These are phyloP conservation scores for Pleurostoma richardsiae DNA, from an alignment of 2,329 filamentous ascomycete genomes.

Conservation along the genomic window DNA sequence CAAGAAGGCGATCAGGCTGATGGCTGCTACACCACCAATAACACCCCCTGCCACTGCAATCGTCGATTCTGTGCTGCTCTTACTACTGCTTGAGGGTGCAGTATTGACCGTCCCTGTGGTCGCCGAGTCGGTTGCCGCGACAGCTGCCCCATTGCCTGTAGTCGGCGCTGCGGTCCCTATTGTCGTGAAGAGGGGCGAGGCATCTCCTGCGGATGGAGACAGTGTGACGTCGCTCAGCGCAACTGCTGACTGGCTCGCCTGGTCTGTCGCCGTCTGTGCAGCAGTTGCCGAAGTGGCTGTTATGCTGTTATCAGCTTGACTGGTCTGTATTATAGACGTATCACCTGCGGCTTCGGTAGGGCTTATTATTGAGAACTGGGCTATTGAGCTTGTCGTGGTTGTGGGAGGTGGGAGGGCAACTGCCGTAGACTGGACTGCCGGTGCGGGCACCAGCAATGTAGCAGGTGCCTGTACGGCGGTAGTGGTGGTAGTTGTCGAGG, in stretches of 20 bases:
- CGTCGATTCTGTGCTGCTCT: conserved; percentile 24
- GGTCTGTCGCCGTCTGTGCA: conserved; percentile 4
- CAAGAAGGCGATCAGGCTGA: conserved; percentile 40
- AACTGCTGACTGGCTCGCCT: conserved; percentile 1
- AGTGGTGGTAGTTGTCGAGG: conserved; percentile 1
- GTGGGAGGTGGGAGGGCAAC: conserved; percentile 7
- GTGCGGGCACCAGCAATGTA: conserved; percentile 6
- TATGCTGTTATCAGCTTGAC: conserved; percentile 29
- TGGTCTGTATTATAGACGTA: conserved; percentile 16
- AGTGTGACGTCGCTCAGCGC: conserved; percentile 2
- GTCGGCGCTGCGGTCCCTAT: conserved; percentile 10
- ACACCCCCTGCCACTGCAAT: conserved; percentile 46
- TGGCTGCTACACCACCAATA: conserved; percentile 40
- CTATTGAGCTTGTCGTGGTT: conserved; percentile 7
- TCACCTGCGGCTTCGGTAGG: conserved; percentile 4
- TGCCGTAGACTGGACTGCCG: neutral
- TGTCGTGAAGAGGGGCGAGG: conserved; percentile 8
- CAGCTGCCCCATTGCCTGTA: conserved; percentile 6
- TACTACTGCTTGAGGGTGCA: conserved; percentile 10
- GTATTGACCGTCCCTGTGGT: conserved; percentile 12
- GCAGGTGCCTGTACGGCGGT: conserved; percentile 1
- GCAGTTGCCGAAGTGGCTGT: conserved; percentile 14
- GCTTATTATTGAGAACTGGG: conserved; percentile 13
- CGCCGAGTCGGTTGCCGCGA: conserved; percentile 7
- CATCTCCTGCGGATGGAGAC: conserved; percentile 2